These are phyloP conservation scores for Venturiaceae sp. DNA, from an alignment of 2,329 filamentous ascomycete genomes.

Conservation along the genomic window DNA sequence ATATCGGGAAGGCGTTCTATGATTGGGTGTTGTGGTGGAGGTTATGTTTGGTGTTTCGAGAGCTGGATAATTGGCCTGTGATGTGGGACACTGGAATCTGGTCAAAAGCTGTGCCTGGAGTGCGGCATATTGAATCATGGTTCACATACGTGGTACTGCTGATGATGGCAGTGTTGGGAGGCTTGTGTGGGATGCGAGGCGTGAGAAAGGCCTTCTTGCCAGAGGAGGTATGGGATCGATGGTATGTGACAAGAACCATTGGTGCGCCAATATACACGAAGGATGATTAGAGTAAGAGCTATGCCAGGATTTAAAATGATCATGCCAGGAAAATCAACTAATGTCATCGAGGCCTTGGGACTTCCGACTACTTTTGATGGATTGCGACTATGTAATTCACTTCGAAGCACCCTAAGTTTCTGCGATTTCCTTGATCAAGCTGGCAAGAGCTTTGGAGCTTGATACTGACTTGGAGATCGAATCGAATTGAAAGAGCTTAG, in stretches of 20 bases:
- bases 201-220: background rate
- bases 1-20: constrained; percentile 6
- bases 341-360: background rate
- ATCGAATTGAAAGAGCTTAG: no score
- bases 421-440: no score
- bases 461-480: no score
- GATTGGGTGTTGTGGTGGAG: constrained; percentile 9
- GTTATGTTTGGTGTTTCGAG: constrained; percentile 19
- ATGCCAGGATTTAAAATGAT: background rate
- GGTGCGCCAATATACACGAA: background rate
- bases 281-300: background rate
- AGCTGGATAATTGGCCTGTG: constrained; percentile 23
- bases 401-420: no score
- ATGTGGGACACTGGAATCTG: constrained; percentile 10
- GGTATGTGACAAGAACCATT: background rate
- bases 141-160: background rate
- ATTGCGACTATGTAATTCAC: no score
- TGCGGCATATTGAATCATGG: constrained; percentile 4
- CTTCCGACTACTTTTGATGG: no score
- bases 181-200: background rate
- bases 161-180: background rate
- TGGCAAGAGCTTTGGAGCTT: no score
- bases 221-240: background rate
- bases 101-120: constrained; percentile 2
- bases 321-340: background rate